A percentile compares a stretch with the other conserved stretches of the same genome.
phyloP scores from a whole-genome alignment of 192 early-diverging fungal genomes.

The Podila clonocystis region DNA sequence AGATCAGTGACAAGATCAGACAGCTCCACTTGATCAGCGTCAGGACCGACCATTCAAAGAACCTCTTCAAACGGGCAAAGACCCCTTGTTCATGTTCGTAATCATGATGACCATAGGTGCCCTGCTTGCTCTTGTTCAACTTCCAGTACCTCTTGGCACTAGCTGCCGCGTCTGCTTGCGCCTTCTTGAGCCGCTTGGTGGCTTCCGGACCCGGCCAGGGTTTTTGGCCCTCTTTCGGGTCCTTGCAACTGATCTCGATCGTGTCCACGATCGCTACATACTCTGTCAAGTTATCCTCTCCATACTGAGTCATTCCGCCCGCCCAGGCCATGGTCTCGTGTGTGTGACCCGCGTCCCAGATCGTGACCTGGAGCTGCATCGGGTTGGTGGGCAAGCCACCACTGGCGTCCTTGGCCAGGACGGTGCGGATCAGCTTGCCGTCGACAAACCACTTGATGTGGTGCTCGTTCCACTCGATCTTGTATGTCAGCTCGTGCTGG shows the following conservation, averaged over 20 bases:
- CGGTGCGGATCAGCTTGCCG: conserved; percentile 47
- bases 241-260: conserved; percentile 41
- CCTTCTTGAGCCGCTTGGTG: conserved; percentile 16
- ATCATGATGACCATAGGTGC: background rate
- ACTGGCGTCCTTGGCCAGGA: conserved; percentile 13
- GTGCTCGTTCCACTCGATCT: conserved; percentile 49
- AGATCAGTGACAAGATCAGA: conserved; percentile 26
- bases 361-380: conserved; percentile 48
- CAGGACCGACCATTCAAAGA: conserved; percentile 16
- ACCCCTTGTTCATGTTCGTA: background rate
- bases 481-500: conserved; percentile 27
- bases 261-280: conserved; percentile 47
- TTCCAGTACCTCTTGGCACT: background rate
- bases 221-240: conserved; percentile 32
- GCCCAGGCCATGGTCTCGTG: conserved; percentile 31
- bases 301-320: conserved; percentile 43
- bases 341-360: conserved; percentile 55
- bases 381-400: conserved; percentile 15
- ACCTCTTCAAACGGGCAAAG: background rate
- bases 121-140: conserved; percentile 11
- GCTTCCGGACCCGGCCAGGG: conserved; percentile 46
- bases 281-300: conserved; percentile 18
- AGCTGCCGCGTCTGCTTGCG: background rate
- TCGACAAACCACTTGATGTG: conserved; percentile 52
- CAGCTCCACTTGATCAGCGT: conserved; percentile 40